Conservation (phyloP, 2,329 filamentous ascomycete genomes). For the Lachnellula occidentalis region DNA sequence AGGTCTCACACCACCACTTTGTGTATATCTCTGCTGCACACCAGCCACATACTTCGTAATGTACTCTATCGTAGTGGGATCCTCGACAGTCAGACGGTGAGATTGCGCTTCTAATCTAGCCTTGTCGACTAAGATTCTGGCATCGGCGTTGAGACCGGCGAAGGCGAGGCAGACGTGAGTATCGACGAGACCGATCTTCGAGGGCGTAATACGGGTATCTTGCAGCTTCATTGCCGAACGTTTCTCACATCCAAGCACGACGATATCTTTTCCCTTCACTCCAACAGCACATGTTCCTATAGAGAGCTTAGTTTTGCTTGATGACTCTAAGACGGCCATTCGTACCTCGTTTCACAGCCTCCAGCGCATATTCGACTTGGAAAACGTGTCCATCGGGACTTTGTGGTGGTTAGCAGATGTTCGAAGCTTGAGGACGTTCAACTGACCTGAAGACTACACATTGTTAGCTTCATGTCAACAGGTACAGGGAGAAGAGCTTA, state of each 20-base stretch:
- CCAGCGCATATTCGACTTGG: slow-evolving; percentile 98
- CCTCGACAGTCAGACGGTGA: slow-evolving; percentile 93
- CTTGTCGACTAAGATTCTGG: slow-evolving; percentile 96
- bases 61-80: slow-evolving; percentile 97
- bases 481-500: slow-evolving; percentile 25
- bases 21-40: slow-evolving; percentile 97
- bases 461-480: slow-evolving; percentile 39
- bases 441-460: slow-evolving; percentile 70
- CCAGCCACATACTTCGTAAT: slow-evolving; percentile 98
- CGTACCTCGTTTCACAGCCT: slow-evolving; percentile 95
- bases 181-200: slow-evolving; percentile 95
- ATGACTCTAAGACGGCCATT: slow-evolving; percentile 3
- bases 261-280: slow-evolving; percentile 90
- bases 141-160: slow-evolving; percentile 94
- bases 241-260: slow-evolving; percentile 97
- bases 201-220: slow-evolving; percentile 97
- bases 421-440: not conserved
- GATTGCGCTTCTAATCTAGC: slow-evolving; percentile 95
- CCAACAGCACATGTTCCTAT: slow-evolving; percentile 94
- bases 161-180: slow-evolving; percentile 96
- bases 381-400: slow-evolving; percentile 99
- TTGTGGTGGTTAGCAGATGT: slow-evolving; percentile 39
- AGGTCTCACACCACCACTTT: slow-evolving; percentile 96
- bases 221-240: slow-evolving; percentile 98
- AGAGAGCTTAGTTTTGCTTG: slow-evolving; percentile 16